Evolutionary conservation across 805 yeast genomes (phyloP).

Genomic region (Suhomyces prunicola): DNA sequence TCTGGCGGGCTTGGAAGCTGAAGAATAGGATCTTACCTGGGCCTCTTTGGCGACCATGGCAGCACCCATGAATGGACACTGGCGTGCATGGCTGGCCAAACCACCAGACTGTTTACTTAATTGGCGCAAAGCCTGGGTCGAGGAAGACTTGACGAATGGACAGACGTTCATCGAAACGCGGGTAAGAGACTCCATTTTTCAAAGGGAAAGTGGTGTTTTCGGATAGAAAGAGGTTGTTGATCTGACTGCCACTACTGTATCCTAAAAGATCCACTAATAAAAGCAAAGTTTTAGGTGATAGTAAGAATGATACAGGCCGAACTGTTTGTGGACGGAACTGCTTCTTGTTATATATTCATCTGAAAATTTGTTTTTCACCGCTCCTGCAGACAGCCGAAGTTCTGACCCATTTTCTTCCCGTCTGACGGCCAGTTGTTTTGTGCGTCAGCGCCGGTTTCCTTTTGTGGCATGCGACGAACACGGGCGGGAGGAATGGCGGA

Average conservation of each 20-base stretch:
- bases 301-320: not conserved
- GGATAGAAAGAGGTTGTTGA: not conserved
- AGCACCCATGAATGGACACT: conserved; percentile 89
- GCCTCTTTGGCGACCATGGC: conserved; percentile 53
- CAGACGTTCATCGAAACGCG: conserved; percentile 76
- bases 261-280: not conserved
- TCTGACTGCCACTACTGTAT: not conserved
- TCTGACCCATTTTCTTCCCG: not conserved
- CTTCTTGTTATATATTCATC: not conserved
- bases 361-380: conserved; percentile 1
- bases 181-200: conserved; percentile 73
- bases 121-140: conserved; percentile 58
- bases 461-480: not conserved
- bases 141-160: conserved; percentile 71
- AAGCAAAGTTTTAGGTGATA: not conserved
- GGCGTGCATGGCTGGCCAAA: conserved; percentile 58
- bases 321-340: not conserved
- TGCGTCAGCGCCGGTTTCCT: not conserved
- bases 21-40: conserved; percentile 41
- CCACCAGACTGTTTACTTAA: conserved; percentile 43
- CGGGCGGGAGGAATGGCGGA: not conserved
- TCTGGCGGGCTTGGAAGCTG: conserved; percentile 42
- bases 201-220: not conserved
- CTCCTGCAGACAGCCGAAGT: not conserved
- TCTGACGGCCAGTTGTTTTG: not conserved